Base-by-base conservation (phyloP, 768 basidiomycete species). In the Termitomyces sp. region DNA sequence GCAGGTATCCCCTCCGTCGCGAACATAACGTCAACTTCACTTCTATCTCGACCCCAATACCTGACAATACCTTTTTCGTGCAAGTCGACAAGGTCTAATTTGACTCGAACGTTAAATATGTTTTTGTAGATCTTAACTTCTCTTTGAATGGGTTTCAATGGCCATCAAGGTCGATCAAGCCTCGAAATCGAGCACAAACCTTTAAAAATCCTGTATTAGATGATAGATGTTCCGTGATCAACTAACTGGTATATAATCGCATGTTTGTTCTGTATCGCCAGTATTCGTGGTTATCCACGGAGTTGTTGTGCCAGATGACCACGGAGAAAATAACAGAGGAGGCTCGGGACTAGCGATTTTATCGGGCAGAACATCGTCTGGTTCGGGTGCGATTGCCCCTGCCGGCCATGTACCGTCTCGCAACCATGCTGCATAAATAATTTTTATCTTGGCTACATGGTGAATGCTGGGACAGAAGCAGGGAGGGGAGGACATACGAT, bases 1-100 rank as follows among this genome's bases (percentile, higher is more conserved):
- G 49, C 56, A 92, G 90, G 90, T 92, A 48, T 92, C 90, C 5
- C 90, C 90, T 51, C 90, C 90, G 50, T 84, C 88, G 59, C 83
- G 90, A 68, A 83, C 85, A 73, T 88, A 74, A 78, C 14, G 43
- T 35, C 41, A 35, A 30, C 23, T 35, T 46, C 4, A 28, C 20
- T 8, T n/a, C n/a, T 30, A 33, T 20, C 30, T 43, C 41, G 3
- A 38, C 55, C 10, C 18, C 18, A 56, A 56, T 55, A 55, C 20
- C 59, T 72, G 71, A 70, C 72, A 35, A 36, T 50, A 32, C n/a
- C 2, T 41, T 30, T 72, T 68, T 70, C 63, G 69, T 12, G 67
- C 66, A 64, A 56, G 30, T 56, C 40, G 30, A 55, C 55, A 47
- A 41, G 36, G 38, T 30, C 38, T 28, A 7, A 10, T 43, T 14